Percentiles rank a stretch among this genome's conserved stretches.
Conservation (phyloP, 169 alveolate species). For the Miamiensis avidus region DNA sequence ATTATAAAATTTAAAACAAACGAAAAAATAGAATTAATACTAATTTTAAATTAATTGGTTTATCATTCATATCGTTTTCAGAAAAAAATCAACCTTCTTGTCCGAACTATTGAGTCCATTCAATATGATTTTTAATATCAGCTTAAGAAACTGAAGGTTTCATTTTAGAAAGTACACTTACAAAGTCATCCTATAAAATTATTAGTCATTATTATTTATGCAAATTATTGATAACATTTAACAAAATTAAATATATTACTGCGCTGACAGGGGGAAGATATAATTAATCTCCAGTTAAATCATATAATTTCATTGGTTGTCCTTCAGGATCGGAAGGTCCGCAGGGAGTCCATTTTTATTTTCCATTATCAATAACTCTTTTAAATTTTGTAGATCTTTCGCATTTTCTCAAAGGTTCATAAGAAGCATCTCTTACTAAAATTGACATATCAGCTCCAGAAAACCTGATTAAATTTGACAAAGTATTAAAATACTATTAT, state of each 20-base stretch:
- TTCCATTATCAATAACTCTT: conserved; percentile 62
- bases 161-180: conserved; percentile 65
- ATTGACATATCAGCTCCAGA: conserved; percentile 92
- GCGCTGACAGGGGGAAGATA: conserved; percentile 51
- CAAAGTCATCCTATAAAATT: conserved; percentile 74
- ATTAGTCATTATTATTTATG: no score
- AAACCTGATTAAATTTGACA: conserved; percentile 26
- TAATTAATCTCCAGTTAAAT: conserved; percentile 51
- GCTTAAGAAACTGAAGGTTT: conserved; percentile 76
- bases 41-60: no score
- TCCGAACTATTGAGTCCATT: conserved; percentile 83
- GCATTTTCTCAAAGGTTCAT: conserved; percentile 91
- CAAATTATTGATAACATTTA: neutral
- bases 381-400: conserved; percentile 86
- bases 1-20: no score
- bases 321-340: conserved; percentile 71
- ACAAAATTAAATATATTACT: conserved; percentile 18
- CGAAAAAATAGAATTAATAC: no score
- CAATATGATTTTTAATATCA: conserved; percentile 70
- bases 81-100: conserved; percentile 68
- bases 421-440: conserved; percentile 90
- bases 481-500: neutral
- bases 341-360: conserved; percentile 54
- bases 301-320: conserved; percentile 53
- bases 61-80: no score